Evolutionary conservation across 768 basidiomycete species (phyloP).

Genomic region (Sarcodon sp.): DNA sequence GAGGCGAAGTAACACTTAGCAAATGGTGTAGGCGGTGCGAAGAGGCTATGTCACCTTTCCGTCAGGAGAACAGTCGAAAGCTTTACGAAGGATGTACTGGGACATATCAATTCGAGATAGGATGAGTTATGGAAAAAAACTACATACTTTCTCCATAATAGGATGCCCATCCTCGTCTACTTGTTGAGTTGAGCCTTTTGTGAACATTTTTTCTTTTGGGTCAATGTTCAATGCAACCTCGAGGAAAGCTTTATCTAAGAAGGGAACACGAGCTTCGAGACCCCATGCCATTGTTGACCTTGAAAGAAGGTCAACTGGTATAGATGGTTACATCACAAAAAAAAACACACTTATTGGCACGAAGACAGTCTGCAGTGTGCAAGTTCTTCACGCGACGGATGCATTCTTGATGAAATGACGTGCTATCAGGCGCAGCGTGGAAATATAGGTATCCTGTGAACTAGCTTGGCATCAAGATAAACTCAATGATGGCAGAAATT

Average conservation of each 20-base stretch:
- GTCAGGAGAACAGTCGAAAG: slow-evolving; percentile 78
- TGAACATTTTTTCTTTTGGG: slow-evolving; percentile 80
- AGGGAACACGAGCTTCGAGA: slow-evolving; percentile 95
- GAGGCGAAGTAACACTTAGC: neutral
- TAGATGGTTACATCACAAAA: neutral
- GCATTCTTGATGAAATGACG: slow-evolving; percentile 89
- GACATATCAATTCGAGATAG: neutral
- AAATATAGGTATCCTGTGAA: slow-evolving; percentile 90
- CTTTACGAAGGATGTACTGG: slow-evolving; percentile 91
- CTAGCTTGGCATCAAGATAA: neutral
- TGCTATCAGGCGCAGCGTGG: slow-evolving; percentile 87
- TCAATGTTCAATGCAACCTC: slow-evolving; percentile 89
- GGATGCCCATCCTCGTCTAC: slow-evolving; percentile 79
- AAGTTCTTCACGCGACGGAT: slow-evolving; percentile 94
- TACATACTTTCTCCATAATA: slow-evolving; percentile 84
- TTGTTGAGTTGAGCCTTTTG: slow-evolving; percentile 62
- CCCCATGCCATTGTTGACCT: slow-evolving; percentile 99
- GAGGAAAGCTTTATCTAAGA: slow-evolving; percentile 94
- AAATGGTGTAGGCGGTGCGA: neutral
- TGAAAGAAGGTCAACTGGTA: slow-evolving; percentile 2
- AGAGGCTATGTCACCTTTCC: slow-evolving; percentile 38
- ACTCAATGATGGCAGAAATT: slow-evolving; percentile 4
- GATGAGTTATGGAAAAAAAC: neutral
- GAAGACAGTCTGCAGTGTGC: slow-evolving; percentile 92
- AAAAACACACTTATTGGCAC: slow-evolving; percentile 81